Base-by-base conservation (phyloP, 2,329 filamentous ascomycete genomes). In the Cladophialophora bantiana region DNA sequence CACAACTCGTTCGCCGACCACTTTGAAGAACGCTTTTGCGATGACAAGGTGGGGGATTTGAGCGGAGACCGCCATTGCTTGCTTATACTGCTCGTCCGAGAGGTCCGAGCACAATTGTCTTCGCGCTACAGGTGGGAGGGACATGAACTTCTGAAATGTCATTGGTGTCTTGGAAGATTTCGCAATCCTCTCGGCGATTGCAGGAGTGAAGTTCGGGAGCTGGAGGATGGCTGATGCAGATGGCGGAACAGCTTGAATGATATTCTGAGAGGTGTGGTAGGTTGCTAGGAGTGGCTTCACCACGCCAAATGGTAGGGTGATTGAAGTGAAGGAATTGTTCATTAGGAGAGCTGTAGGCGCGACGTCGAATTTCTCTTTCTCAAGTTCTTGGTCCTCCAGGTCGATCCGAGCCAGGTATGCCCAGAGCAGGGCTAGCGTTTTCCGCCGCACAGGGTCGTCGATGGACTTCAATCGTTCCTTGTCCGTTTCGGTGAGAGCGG, bases 21-120 rank as follows among this genome's bases (percentile, higher is more conserved):
- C 96, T 84, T 99, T 99, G 88, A 99, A 99, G 81, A 97, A 99
- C 7, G 93, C 92, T 81, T 93, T 96, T 75, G 93, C 92, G 10
- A 99, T 88, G 65, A 91, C 87, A 63, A 99, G 84, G 70, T 88
- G 87, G 1, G 95, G 95, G 34, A 99, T 85, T 79, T 97, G 92
- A 73, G 88, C 88, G 34, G 93, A 94, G 35, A 97, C 90, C 55
- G 81, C 80, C 67, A 97, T 84, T 42, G 90, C 91, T 50, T 89
- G 86, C 70, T 87, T 83, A 80, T 97, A 97, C 78, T 97, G 88
- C 67, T 86, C 80, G 72, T 93, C 89, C 4, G 86, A 89, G 42
- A 99, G 82, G 48, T 83, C 84, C 48, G 83, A 85, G 20, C 89
- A 88, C 45, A 94, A 83, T 67, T 85, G 85, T 74, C 88, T 88